Evolutionary conservation across 2,329 filamentous ascomycete species (phyloP), one percentile per base, ranked within the genome.

Genomic region (Xylaria sp.): DNA sequence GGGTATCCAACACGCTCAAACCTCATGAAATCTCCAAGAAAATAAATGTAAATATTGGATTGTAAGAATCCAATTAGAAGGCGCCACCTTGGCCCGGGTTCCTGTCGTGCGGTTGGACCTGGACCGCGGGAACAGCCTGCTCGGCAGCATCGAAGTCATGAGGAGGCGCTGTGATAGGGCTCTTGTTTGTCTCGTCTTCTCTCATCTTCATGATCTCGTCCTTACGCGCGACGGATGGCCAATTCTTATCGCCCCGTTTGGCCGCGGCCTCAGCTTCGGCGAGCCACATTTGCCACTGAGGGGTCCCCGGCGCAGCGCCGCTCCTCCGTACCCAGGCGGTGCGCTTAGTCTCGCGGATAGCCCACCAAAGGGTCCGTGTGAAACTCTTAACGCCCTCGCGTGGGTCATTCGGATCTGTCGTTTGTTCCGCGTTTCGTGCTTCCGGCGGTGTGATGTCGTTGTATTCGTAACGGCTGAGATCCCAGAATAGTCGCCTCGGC

Each of bases 281-380:
- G 6, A 90, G 80, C 88, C 88, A 90, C 63, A 78, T 70, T 55
- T 82, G 80, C 88, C 88, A 90, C 67, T 85, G 80, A 0, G 79
- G 74, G 0, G 87, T 89, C 12, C 77, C 76, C 0, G 88, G 88
- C 0, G 87, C 85, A 0, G 86, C 84, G 13, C 85, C 83, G 58
- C 82, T 84, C 50, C 82, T 80, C 66, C 80, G 79, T 2, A 87
- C 84, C 88, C 88, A 90, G 3, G 83, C 83, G 0, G 81, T 85
- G 28, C 80, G 79, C 73, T 82, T 77, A 0, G 87, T 89, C 73
- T 87, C 85, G 13, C 84, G 81, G 56, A 90, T 88, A 1, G 86
- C 87, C 71, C 84, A 88, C 88, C 88, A 90, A 65, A 90, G 77
- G 1, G 86, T 88, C 18, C 85, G 78, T 0, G 88, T 90, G 73